Base-by-base conservation (phyloP, 139 green algal genomes). In the Coccomyxa sp. region DNA sequence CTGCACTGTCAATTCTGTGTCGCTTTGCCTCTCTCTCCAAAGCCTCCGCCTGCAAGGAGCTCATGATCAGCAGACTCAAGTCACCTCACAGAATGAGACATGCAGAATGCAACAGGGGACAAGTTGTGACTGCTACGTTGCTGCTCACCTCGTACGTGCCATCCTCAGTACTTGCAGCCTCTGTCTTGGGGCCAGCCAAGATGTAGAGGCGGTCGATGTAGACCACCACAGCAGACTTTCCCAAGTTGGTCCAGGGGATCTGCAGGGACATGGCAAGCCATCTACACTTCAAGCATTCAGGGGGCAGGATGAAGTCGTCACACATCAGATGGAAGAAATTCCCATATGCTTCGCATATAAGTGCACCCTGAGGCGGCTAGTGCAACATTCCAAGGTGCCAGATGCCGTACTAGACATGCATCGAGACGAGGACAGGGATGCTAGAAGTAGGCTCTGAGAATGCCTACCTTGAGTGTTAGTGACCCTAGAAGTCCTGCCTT, bases 151-250 rank as follows among this genome's bases (percentile, higher is more conserved):
- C 50, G 27, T 64, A 64, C 50, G 22, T 18, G 18, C 27, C 50
- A 18, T 64, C 50, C 3, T 64, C 50, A 22, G 18, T 22, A 31
- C 18, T 64, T 64, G 50, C 22, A 64, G 27, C 50, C 5, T 64
- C 50, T 64, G 50, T 77, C 31, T 82, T 85, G 36, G 94, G 94
- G 0, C 77, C 85, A 4, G 93, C 95, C 55, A 99, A 81, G 14
- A 98, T 80, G 83, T 95, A 99, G 16, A 99, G 89, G 7, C 92
- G 83, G 85, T 99, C 95, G 41, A 99, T 89, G 76, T 95, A 89
- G 10, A 96, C 94, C 12, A 97, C 79, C 36, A 99, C 96, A 0
- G 96, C 94, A 78, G 96, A 86, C 24, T 85, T 78, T 7, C 96
- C 95, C 22, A 99, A 88, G 24, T 78, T 88, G 18, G 81, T 86